Conservation (phyloP, 2,329 filamentous ascomycete genomes). For the Fusarium sp. region DNA sequence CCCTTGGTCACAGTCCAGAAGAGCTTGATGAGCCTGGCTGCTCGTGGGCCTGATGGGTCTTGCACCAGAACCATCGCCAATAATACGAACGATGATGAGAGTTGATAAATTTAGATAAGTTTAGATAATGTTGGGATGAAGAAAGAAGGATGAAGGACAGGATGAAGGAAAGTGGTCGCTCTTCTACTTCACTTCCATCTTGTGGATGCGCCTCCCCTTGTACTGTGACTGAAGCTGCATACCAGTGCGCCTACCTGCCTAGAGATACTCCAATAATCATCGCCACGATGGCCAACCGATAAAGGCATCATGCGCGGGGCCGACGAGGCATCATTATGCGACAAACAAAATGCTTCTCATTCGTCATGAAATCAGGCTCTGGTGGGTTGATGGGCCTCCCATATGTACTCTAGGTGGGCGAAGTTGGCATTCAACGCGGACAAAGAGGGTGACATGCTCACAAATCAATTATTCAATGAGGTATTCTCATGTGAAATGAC, state of each 20-base stretch:
- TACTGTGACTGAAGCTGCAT: conserved; percentile 7
- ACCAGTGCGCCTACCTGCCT: conserved; percentile 14
- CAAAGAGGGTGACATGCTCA: not conserved
- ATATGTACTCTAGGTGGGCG: not conserved
- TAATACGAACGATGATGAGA: not conserved
- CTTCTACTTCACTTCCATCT: too few species aligned
- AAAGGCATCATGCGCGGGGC: conserved; percentile 12
- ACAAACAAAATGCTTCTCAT: conserved; percentile 6
- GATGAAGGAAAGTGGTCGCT: not conserved
- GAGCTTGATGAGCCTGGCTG: conserved; percentile 23
- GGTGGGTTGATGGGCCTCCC: conserved; percentile 38
- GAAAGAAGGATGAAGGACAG: too few species aligned
- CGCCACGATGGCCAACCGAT: conserved; percentile 3
- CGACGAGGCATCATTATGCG: conserved; percentile 1
- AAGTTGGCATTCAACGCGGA: not conserved
- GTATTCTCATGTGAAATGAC: too few species aligned
- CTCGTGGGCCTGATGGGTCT: conserved; percentile 16
- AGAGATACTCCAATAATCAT: conserved; percentile 11
- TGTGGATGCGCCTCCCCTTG: conserved; percentile 4
- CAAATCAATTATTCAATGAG: too few species aligned
- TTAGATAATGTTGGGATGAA: not conserved
- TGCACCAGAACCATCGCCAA: conserved; percentile 16
- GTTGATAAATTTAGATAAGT: not conserved
- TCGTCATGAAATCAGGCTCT: conserved; percentile 26
- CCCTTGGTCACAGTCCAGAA: conserved; percentile 36